Percentiles rank a stretch among this genome's conserved stretches.
Conservation (phyloP, 2,329 filamentous ascomycete species). For the Pseudogymnoascus sp. region DNA sequence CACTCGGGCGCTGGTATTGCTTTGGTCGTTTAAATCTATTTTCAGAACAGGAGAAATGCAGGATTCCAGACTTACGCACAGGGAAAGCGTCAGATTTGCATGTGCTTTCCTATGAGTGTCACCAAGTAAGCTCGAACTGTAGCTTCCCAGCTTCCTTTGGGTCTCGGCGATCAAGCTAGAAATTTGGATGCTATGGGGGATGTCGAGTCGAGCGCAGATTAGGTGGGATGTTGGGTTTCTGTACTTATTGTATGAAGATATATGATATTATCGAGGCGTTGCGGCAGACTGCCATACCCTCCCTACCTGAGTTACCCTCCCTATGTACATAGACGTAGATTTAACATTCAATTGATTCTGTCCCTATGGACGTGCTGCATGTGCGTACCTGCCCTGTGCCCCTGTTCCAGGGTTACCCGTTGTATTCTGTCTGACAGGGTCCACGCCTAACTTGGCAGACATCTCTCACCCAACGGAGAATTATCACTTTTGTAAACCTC, state of each 20-base stretch:
- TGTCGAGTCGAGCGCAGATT: background rate
- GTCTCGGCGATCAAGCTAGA: background rate
- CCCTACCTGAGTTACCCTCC: background rate
- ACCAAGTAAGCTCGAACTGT: background rate
- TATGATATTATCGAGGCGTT: background rate
- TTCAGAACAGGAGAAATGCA: background rate
- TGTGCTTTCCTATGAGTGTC: background rate
- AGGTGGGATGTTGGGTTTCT: background rate
- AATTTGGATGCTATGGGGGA: background rate
- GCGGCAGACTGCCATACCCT: background rate
- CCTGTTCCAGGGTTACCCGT: background rate
- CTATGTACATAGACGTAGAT: background rate
- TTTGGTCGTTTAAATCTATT: background rate
- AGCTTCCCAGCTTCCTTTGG: background rate
- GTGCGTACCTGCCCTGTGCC: background rate
- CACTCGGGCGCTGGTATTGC: background rate
- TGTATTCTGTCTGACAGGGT: background rate
- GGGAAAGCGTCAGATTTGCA: background rate
- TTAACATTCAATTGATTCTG: background rate
- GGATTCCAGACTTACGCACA: background rate
- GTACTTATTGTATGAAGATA: background rate
- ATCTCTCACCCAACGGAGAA: background rate
- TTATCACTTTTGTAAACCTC: background rate
- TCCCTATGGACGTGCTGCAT: background rate
- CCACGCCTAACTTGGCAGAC: background rate